Base-by-base conservation (phyloP, 306 rosid species). In the Medicago ruthenica region DNA sequence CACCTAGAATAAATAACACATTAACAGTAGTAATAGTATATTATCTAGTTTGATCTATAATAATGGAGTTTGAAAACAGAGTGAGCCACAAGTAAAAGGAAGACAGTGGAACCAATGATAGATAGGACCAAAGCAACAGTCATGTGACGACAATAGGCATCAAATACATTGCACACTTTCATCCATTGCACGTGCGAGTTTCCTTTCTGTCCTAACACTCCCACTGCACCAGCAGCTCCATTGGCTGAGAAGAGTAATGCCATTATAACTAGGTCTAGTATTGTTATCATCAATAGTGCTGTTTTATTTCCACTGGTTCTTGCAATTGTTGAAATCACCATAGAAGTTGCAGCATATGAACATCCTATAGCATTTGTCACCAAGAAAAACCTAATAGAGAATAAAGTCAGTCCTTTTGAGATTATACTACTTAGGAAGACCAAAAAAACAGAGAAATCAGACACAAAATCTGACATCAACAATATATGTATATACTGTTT, bases 111-210 rank as follows among this genome's bases (percentile, higher is more conserved):
- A 7, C 76, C 91, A 60, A 80, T 9, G 16, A 89, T 48, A 24
- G 93, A 89, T 10, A 89, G 60, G 34, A 80, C 85, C 5, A 89
- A 7, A 3, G 93, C 83, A 4, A 84, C 82, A 8, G 88, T 82
- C 42, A 79, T 53, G 63, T 89, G 89, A 36, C 70, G 89, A 24
- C 91, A 89, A 36, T 83, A 89, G 0, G 73, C 85, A 18, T 72
- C 83, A 55, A 89, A 87, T 34, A 81, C 79, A 61, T 86, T 71
- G 75, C 93, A 89, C 3, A 89, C 87, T 70, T 72, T 83, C 79
- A 81, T 85, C 93, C 93, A 89, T 37, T 87, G 82, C 59, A 81
- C 85, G 60, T 89, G 93, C 0, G 88, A 54, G 86, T 89, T 89
- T 11, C 93, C 93, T 5, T 71, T 60, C 57, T 48, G 76, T 62